These are phyloP conservation scores for Punica granatum DNA, from an alignment of 345 rosid genomes.

Conservation along the genomic window DNA sequence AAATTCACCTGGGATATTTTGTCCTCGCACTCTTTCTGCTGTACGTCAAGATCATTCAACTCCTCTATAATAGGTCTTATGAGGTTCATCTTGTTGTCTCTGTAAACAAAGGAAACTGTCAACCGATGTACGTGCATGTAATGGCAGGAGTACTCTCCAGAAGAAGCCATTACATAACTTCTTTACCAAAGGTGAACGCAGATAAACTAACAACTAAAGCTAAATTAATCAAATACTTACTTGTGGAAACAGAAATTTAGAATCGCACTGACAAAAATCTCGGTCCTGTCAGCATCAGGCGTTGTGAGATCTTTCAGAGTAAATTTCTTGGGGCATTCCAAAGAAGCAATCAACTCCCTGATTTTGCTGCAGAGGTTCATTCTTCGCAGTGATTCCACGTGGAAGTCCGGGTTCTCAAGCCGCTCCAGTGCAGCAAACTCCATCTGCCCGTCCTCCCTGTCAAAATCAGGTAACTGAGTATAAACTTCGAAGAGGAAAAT, in stretches of 20 bases:
- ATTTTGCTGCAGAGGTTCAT: slow-evolving; percentile 43
- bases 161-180: background rate
- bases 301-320: slow-evolving; percentile 55
- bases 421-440: slow-evolving; percentile 70
- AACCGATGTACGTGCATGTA: background rate
- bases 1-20: slow-evolving; percentile 58
- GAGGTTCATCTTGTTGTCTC: slow-evolving; percentile 65
- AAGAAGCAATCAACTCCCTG: slow-evolving; percentile 30
- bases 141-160: background rate
- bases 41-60: slow-evolving; percentile 55
- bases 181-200: background rate
- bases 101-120: slow-evolving; percentile 17
- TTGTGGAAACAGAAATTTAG: slow-evolving; percentile 74
- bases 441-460: slow-evolving; percentile 77
- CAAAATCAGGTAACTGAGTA: background rate
- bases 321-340: slow-evolving; percentile 49
- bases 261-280: slow-evolving; percentile 65
- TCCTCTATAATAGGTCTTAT: slow-evolving; percentile 49
- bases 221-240: slow-evolving; percentile 25
- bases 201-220: background rate
- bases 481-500: background rate
- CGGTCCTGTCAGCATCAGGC: slow-evolving; percentile 58
- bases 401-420: slow-evolving; percentile 86
- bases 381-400: slow-evolving; percentile 35
- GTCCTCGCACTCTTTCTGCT: slow-evolving; percentile 51